These are phyloP conservation scores for Bipolaris gigantea DNA, from an alignment of 2,329 filamentous ascomycete genomes.

Conservation along the genomic window DNA sequence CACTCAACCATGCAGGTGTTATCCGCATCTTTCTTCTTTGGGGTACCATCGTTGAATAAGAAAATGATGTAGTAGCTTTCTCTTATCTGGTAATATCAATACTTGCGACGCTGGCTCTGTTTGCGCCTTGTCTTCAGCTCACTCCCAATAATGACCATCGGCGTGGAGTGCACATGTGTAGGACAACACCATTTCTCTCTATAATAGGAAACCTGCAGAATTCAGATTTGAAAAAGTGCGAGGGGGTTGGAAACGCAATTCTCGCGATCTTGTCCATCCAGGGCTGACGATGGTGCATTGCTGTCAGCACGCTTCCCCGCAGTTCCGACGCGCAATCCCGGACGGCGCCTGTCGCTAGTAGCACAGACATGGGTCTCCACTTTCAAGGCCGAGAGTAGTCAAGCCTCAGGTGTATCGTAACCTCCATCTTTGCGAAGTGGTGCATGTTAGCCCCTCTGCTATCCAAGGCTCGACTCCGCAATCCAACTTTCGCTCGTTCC, in stretches of 20 bases:
- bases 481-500: not conserved
- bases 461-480: not conserved
- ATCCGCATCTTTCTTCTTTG: too few species aligned
- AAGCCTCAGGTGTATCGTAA: not conserved
- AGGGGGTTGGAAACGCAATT: not conserved
- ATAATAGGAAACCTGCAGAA: not conserved
- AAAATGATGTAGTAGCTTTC: too few species aligned
- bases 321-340: slow-evolving; percentile 14
- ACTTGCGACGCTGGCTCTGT: too few species aligned
- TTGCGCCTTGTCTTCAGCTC: too few species aligned
- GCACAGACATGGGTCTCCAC: slow-evolving; percentile 18
- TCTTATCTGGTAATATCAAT: too few species aligned
- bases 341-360: not conserved
- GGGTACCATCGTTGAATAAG: too few species aligned
- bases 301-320: slow-evolving; percentile 18
- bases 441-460: not conserved
- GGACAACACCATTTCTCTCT: not conserved
- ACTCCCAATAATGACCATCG: too few species aligned
- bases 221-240: not conserved
- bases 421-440: not conserved
- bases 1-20: too few species aligned
- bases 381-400: slow-evolving; percentile 8
- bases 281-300: not conserved
- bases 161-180: too few species aligned
- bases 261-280: not conserved